Evolutionary conservation across 192 early-diverging fungal species (phyloP), one percentile per base, ranked within the genome.

Genomic region (Chytriomyces sp.): DNA sequence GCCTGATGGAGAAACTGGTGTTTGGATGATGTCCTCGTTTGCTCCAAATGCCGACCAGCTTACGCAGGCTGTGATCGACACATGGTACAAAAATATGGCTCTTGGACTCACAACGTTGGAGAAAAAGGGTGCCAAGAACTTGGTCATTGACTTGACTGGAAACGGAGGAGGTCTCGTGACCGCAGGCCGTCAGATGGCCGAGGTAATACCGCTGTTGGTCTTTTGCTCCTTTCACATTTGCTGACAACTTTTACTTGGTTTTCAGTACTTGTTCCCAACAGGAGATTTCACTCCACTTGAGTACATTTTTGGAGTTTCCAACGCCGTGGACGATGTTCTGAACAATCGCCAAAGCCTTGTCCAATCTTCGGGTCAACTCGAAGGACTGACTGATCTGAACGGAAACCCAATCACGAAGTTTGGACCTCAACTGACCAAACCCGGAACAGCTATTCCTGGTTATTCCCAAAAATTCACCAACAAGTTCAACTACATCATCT

Each of bases 151-250:
- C 69, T 67, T 77, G 50, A 79, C 79, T 6, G 53, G 50, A 24
- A 83, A 83, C 63, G 79, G 79, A 10, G 82, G 82, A n/a, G 82
- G 82, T 18, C 67, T 77, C 20, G 50, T 72, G 7, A 35, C 16
- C 11, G 24, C 43, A 10, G 69, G 69, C 1, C 59, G 13, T 13
- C 9, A 9, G 8, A n/a, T 72, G 10, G 69, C 69, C 0, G 20
- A 72, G 13, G 69, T 72, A 28, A 5, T 72, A 20, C 2, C 53
- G 16, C 16, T 57, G 53, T 57, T 57, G 53, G 1, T 20, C 18
- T 48, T 68, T 46, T 11, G 9, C 13, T 47, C n/a, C n/a, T n/a
- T n/a, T n/a, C n/a, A n/a, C n/a, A n/a, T n/a, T 68, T 47, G 43
- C 28, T 68, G 11, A 16, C 46, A 9, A 57, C 50, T 20, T 20